A percentile compares a stretch with the other conserved stretches of the same genome.
phyloP scores from a whole-genome alignment of 805 yeast genomes.

The Kluyveromyces wickerhamii region DNA sequence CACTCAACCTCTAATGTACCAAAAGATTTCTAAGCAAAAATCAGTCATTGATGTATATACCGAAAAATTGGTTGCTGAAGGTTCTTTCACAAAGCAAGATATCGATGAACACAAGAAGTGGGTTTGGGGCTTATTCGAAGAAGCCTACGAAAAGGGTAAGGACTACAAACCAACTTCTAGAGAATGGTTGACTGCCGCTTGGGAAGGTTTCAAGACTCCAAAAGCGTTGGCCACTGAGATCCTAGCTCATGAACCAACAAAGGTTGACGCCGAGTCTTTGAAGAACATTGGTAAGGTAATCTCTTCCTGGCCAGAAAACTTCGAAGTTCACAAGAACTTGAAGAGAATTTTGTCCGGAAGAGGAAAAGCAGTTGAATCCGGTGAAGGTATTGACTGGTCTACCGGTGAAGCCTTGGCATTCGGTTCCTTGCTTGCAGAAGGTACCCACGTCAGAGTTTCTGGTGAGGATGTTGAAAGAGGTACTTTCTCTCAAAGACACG shows the following conservation, averaged over 20 bases:
- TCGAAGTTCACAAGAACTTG: conserved; percentile 89
- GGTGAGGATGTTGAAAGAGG: conserved; percentile 99
- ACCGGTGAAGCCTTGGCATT: conserved; percentile 99
- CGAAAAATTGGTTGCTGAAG: conserved; percentile 72
- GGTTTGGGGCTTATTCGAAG: conserved; percentile 95
- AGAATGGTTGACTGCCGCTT: conserved; percentile 97
- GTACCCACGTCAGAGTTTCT: conserved; percentile 92
- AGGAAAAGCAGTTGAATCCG: conserved; percentile 76
- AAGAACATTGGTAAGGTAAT: conserved; percentile 71
- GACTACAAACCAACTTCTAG: conserved; percentile 85
- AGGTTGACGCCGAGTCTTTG: conserved; percentile 61
- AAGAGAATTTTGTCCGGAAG: conserved; percentile 88
- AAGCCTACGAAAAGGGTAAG: conserved; percentile 78
- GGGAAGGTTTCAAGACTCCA: conserved; percentile 99
- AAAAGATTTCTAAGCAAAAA: conserved; percentile 80
- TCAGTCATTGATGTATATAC: conserved; percentile 83
- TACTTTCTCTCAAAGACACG: conserved; percentile 98
- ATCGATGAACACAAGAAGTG: conserved; percentile 93
- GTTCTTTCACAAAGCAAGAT: conserved; percentile 82
- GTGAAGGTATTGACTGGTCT: conserved; percentile 97
- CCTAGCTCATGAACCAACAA: conserved; percentile 94
- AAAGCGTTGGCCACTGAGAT: conserved; percentile 93
- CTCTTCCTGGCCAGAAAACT: conserved; percentile 78
- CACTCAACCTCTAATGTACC: conserved; percentile 98
- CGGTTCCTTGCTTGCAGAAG: conserved; percentile 87